These are phyloP conservation scores for Geotrichum reessii DNA, from an alignment of 1,139 yeast species.

Conservation along the genomic window DNA sequence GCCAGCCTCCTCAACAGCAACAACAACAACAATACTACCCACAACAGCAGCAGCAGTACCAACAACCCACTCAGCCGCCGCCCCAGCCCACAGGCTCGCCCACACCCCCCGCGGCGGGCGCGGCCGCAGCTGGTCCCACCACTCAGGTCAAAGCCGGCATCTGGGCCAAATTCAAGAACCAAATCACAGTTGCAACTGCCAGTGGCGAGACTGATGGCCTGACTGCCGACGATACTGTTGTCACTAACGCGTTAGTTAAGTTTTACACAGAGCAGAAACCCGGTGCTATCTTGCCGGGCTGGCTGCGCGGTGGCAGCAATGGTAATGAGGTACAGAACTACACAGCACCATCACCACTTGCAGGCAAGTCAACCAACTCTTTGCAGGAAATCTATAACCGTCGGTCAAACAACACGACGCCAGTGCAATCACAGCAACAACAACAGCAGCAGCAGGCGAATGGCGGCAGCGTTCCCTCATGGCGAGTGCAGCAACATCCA, in stretches of 20 bases:
- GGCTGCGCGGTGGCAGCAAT: constrained; percentile 23
- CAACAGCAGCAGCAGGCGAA: constrained; percentile 11
- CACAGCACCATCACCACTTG: not conserved
- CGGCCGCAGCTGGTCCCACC: too few relatives aligned
- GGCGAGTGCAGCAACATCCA: constrained; percentile 5
- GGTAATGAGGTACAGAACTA: not conserved
- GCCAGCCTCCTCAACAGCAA: not conserved
- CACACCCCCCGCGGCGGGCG: too few relatives aligned
- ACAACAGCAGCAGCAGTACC: not conserved
- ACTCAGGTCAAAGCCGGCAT: not conserved
- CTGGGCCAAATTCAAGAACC: constrained; percentile 21
- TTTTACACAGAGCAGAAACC: constrained; percentile 29
- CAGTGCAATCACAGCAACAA: constrained; percentile 21
- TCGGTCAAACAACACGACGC: not conserved
- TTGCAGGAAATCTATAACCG: constrained; percentile 30
- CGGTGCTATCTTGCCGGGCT: constrained; percentile 22
- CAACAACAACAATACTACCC: not conserved
- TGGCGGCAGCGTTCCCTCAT: not conserved
- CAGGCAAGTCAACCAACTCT: constrained; percentile 13
- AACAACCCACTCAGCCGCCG: not conserved
- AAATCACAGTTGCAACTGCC: constrained; percentile 24
- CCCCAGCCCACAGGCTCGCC: constrained; percentile 1
- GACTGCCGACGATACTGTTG: constrained; percentile 34
- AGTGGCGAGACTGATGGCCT: constrained; percentile 34
- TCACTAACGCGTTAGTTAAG: constrained; percentile 34